A percentile compares a stretch with the other conserved stretches of the same genome.
phyloP scores from a whole-genome alignment of 768 basidiomycete genomes.

The Naganishia vaughanmartiniae region DNA sequence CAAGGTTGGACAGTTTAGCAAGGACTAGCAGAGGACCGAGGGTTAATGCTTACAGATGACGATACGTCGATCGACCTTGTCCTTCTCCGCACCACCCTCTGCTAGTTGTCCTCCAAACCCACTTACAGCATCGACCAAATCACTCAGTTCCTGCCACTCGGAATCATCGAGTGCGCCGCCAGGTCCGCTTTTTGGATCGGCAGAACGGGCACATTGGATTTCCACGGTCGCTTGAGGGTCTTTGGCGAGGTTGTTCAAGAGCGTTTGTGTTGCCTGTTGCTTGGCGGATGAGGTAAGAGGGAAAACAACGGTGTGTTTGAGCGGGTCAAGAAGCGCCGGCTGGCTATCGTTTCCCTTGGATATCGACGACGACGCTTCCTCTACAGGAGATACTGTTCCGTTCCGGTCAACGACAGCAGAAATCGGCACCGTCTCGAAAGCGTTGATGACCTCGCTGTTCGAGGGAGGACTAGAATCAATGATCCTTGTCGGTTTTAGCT shows the following conservation, averaged over 20 bases:
- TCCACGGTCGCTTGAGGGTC: background rate
- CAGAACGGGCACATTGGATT: background rate
- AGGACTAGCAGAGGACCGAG: background rate
- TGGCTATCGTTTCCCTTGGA: background rate
- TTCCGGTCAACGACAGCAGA: background rate
- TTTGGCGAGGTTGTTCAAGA: background rate
- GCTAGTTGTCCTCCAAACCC: background rate
- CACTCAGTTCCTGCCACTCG: background rate
- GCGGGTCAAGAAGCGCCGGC: background rate
- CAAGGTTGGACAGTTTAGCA: background rate
- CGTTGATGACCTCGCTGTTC: background rate
- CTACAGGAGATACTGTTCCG: background rate
- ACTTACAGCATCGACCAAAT: slow-evolving; percentile 1
- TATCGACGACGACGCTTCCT: background rate
- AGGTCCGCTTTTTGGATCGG: background rate
- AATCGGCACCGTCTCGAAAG: background rate
- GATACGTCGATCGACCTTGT: background rate
- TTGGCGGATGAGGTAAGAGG: background rate
- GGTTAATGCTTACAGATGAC: background rate
- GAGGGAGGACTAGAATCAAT: background rate
- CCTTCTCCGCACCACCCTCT: background rate
- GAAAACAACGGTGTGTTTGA: slow-evolving; percentile 11
- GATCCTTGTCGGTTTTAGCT: background rate
- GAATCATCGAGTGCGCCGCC: background rate
- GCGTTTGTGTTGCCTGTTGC: background rate